A percentile compares a stretch with the other conserved stretches of the same genome.
Conservation (phyloP, 169 alveolate species). For the Eimeria acervulina region DNA sequence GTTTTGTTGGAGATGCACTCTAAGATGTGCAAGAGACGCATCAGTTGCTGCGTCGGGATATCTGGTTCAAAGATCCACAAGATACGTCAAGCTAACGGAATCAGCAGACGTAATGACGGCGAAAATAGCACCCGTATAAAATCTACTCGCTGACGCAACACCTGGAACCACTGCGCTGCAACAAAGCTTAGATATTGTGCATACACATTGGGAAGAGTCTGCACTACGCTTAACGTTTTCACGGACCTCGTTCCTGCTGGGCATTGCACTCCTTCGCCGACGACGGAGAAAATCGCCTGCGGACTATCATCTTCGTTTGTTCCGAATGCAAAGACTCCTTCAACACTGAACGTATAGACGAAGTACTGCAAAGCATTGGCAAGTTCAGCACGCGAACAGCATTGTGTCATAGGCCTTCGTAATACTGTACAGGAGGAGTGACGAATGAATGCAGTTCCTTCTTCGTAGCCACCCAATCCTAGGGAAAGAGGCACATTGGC, state of each 20-base stretch:
- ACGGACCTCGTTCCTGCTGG: conserved; percentile 61
- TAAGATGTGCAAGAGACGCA: conserved; percentile 64
- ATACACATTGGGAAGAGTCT: neutral
- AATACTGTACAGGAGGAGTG: neutral
- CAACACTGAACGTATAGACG: conserved; percentile 69
- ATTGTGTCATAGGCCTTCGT: neutral
- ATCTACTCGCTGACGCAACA: neutral
- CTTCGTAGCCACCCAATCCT: neutral
- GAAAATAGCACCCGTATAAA: neutral
- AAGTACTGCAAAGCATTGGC: conserved; percentile 68
- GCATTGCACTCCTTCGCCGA: conserved; percentile 68
- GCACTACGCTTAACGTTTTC: neutral
- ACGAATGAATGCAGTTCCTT: neutral
- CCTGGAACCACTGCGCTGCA: neutral
- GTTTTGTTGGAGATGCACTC: conserved; percentile 60
- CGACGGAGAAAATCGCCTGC: conserved; percentile 81
- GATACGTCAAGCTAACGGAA: neutral
- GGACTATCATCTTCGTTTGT: conserved; percentile 50
- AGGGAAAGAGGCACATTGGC: neutral
- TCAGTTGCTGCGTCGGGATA: conserved; percentile 61
- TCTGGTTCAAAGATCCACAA: neutral
- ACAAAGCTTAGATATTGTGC: neutral
- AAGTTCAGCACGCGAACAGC: neutral
- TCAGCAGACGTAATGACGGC: neutral
- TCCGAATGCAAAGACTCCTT: conserved; percentile 76